phyloP scores from a whole-genome alignment of 1,284 basidiomycete genomes.

The Bjerkandera adusta region DNA sequence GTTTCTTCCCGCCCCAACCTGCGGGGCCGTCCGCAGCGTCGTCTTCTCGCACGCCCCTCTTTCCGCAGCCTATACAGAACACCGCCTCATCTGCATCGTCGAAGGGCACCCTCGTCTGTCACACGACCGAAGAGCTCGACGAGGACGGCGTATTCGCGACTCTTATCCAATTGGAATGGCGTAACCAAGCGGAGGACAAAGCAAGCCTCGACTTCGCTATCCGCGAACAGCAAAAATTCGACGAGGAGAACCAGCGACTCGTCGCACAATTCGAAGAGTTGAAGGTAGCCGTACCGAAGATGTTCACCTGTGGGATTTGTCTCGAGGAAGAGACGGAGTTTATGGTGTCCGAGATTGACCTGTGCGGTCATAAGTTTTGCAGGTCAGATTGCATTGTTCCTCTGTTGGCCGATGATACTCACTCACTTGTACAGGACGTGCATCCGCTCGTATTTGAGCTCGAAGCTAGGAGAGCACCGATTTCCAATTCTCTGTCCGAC shows the following conservation, averaged over 20 bases:
- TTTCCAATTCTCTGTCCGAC: slow-evolving; percentile 63
- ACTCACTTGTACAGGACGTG: slow-evolving; percentile 36
- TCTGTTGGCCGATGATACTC: not conserved
- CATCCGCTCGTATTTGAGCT: slow-evolving; percentile 40
- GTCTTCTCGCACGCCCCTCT: no score
- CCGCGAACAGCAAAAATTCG: slow-evolving; percentile 41
- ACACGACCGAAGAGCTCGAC: slow-evolving; percentile 4
- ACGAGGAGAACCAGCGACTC: slow-evolving; percentile 43
- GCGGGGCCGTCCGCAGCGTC: no score
- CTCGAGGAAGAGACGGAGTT: slow-evolving; percentile 48
- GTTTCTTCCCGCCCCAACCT: no score
- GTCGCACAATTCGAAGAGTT: slow-evolving; percentile 35
- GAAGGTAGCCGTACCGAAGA: slow-evolving; percentile 26
- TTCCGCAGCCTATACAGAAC: no score
- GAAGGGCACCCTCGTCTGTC: slow-evolving; percentile 14
- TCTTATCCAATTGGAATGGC: slow-evolving; percentile 16
- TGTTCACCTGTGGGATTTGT: slow-evolving; percentile 59
- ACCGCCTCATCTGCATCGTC: not conserved
- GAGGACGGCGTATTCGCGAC: slow-evolving; percentile 29
- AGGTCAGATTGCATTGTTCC: slow-evolving; percentile 13
- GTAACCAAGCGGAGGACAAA: slow-evolving; percentile 1
- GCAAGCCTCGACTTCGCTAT: slow-evolving; percentile 3
- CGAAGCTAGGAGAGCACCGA: slow-evolving; percentile 48
- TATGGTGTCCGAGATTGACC: slow-evolving; percentile 40
- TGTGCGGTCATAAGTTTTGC: slow-evolving; percentile 57